Percentiles rank a stretch among this genome's conserved stretches.
These are phyloP conservation scores for Sporobolomyces roseus DNA, from an alignment of 768 basidiomycete genomes.

Conservation along the genomic window DNA sequence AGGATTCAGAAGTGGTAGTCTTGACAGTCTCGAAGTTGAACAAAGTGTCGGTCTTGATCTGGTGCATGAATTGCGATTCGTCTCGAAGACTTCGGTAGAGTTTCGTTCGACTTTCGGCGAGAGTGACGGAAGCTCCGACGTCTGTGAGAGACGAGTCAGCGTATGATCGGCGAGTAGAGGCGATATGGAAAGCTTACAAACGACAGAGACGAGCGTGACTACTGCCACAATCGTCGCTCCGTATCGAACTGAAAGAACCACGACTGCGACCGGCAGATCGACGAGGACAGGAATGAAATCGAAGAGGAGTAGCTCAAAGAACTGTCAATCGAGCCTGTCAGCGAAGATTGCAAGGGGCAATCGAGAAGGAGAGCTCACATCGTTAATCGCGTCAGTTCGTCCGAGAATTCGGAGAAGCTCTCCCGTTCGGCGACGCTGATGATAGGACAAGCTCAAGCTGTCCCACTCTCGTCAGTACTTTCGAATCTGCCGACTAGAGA, in stretches of 20 bases:
- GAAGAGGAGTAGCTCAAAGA: constrained; percentile 68
- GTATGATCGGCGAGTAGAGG: not conserved
- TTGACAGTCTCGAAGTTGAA: constrained; percentile 68
- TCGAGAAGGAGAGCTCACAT: constrained; percentile 44
- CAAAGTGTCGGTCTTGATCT: constrained; percentile 57
- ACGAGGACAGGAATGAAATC: constrained; percentile 74
- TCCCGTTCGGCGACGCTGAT: constrained; percentile 72
- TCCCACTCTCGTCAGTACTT: not conserved
- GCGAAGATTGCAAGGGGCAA: not conserved
- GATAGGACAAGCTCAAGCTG: constrained; percentile 56
- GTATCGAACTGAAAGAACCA: constrained; percentile 60
- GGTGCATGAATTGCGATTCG: constrained; percentile 34
- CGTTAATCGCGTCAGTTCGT: constrained; percentile 81
- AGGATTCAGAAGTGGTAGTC: constrained; percentile 79
- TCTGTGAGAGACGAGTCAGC: not conserved
- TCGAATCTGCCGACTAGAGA: not conserved
- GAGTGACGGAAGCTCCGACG: constrained; percentile 31
- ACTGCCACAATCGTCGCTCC: constrained; percentile 45
- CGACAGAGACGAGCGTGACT: constrained; percentile 48
- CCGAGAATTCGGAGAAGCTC: constrained; percentile 77
- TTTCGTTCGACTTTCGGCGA: constrained; percentile 33
- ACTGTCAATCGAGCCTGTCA: constrained; percentile 6
- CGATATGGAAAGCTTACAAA: constrained; percentile 28
- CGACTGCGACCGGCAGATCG: constrained; percentile 56
- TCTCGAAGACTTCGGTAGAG: constrained; percentile 34